Base-by-base conservation (phyloP, 2,329 filamentous ascomycete genomes). In the Dendryphion nanum region DNA sequence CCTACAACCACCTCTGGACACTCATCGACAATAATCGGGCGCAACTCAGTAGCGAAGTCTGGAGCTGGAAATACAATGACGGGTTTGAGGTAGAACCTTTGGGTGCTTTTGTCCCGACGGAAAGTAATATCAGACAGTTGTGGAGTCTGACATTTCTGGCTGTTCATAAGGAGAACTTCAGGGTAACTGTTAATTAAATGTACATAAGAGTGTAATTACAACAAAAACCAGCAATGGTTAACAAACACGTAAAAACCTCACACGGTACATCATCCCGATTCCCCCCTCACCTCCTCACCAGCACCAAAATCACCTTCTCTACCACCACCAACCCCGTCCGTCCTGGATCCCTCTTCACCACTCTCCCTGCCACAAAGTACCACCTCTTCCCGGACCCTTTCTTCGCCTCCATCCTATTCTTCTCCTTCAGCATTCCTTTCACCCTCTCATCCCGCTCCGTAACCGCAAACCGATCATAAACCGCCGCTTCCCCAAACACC, bases 1-100 rank as follows among this genome's bases (percentile, higher is more conserved):
- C 81, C 0, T 83, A 84, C 47, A 80, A 79, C 43, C 60, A 67
- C 3, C 67, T 83, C 0, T 84, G 80, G 80, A 74, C 82, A 48
- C 63, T 73, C 1, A 81, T 84, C 20, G 77, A 82, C 19, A 66
- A 64, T 0, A 84, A 83, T 41, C 44, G 48, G 2, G 61, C 57
- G 3, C 68, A 77, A 37, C 56, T 84, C 12, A 75, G 74, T 40
- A 68, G 67, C 2, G 80, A 84, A 51, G 77, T 83, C 0, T 83
- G 81, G 81, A 79, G 74, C 35, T 84, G 79, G 79, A 66, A 68
- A 6, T 82, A 78, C 44, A 60, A 58, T 18, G 62, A 73, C 42
- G 71, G 60, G 2, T 82, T 76, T 50, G 48, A 69, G 23, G 71
- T 73, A 30, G 70, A 69, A 37, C 73, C 76, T 17, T 54, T 82